phyloP scores from a whole-genome alignment of 495 filamentous ascomycete species.

The Collariella sp. region DNA sequence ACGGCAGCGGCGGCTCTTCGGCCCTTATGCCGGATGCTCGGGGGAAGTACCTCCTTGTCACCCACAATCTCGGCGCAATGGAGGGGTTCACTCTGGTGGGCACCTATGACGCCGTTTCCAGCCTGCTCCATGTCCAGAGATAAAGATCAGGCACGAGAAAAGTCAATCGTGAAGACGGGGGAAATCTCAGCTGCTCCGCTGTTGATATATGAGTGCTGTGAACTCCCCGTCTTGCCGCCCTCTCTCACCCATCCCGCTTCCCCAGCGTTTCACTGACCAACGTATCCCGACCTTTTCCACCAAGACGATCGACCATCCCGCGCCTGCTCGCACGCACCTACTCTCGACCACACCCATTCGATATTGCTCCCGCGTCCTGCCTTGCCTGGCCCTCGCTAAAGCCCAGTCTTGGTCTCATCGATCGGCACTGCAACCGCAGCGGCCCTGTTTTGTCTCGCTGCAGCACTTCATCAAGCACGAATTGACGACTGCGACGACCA shows the following conservation, averaged over 20 bases:
- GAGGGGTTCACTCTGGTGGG: constrained; percentile 1
- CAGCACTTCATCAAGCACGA: constrained; percentile 1
- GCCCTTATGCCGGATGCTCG: constrained; percentile 10
- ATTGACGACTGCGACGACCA: background rate
- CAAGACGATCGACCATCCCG: background rate
- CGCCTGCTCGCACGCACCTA: too few species aligned
- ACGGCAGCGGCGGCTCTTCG: constrained; percentile 13
- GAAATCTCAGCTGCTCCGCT: background rate
- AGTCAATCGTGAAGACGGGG: background rate
- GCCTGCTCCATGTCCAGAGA: background rate
- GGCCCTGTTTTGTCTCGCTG: constrained; percentile 4
- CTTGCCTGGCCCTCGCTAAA: background rate
- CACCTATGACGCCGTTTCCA: constrained; percentile 12
- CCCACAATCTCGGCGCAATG: constrained; percentile 4
- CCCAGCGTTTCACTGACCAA: background rate
- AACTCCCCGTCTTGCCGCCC: background rate
- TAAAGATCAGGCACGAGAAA: background rate
- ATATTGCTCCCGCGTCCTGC: constrained; percentile 1
- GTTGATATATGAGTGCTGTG: background rate
- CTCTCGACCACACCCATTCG: background rate
- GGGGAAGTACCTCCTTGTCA: constrained; percentile 13
- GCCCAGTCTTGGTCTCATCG: background rate
- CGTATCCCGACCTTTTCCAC: background rate
- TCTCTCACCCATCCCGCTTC: background rate
- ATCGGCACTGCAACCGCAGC: constrained; percentile 1